Evolutionary conservation across 192 early-diverging fungal species (phyloP).

Genomic region (Coemansia sp.): DNA sequence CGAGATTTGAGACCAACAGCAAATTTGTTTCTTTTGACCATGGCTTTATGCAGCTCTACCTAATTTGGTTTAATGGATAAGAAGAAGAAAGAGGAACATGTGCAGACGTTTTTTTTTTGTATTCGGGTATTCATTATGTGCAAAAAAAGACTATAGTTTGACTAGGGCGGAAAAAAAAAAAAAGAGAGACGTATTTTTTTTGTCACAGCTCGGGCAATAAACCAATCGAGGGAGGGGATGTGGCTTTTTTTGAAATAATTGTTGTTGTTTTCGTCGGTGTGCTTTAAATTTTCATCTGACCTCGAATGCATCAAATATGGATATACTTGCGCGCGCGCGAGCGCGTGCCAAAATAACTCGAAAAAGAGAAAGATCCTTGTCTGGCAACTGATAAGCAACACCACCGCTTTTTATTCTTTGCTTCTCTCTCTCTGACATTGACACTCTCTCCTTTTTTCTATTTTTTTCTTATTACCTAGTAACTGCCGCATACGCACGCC

Average conservation of each 20-base stretch:
- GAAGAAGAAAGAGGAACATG: background rate
- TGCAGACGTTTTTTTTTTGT: background rate
- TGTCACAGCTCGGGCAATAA: background rate
- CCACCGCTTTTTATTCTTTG: background rate
- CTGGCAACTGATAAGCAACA: background rate
- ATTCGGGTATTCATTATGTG: background rate
- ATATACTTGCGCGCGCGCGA: background rate
- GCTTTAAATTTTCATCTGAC: background rate
- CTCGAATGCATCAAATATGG: background rate
- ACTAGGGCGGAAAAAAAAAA: background rate
- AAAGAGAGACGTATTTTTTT: background rate
- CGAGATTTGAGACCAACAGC: background rate
- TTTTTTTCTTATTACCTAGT: background rate
- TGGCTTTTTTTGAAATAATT: background rate
- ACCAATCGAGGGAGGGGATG: background rate
- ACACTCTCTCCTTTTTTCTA: background rate
- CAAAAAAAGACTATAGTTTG: background rate
- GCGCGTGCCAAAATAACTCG: background rate
- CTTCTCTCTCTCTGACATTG: background rate
- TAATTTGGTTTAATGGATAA: conserved; percentile 2
- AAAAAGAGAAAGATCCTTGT: background rate
- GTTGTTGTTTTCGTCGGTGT: background rate
- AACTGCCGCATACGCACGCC: background rate
- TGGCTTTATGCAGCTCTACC: background rate
- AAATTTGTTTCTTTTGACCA: background rate